Percentiles rank a stretch among this genome's conserved stretches.
These are phyloP conservation scores for Cutaneotrichosporon mucoides DNA, from an alignment of 1,284 basidiomycete species.

Conservation along the genomic window DNA sequence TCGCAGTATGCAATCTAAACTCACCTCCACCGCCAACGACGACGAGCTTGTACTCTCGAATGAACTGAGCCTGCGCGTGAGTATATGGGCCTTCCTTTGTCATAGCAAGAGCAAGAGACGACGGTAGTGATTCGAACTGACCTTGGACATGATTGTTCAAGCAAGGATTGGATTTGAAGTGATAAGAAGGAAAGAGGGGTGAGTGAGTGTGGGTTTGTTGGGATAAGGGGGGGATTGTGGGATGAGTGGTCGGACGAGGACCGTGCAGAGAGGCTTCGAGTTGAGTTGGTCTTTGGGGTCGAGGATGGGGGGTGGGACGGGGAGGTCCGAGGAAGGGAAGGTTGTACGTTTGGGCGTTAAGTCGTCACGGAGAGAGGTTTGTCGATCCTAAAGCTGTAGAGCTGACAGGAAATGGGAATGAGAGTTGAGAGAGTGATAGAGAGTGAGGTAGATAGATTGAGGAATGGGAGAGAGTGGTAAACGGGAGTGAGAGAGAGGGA, in stretches of 20 bases:
- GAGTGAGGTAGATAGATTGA: no score
- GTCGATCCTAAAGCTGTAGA: no score
- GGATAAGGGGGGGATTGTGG: not conserved
- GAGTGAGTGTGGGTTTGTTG: not conserved
- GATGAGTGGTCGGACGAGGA: not conserved
- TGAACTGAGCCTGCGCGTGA: constrained; percentile 69
- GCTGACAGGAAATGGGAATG: no score
- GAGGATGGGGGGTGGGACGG: no score
- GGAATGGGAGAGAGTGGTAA: no score
- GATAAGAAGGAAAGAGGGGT: not conserved
- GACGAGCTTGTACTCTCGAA: constrained; percentile 93
- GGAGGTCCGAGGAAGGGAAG: no score
- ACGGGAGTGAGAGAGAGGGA: no score
- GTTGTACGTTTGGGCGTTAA: no score
- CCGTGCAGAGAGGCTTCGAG: not conserved
- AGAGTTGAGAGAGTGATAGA: no score
- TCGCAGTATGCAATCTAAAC: constrained; percentile 35
- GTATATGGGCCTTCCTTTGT: not conserved
- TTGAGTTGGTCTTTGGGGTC: no score
- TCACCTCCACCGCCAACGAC: constrained; percentile 95
- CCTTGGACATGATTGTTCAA: constrained; percentile 10
- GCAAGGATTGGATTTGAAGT: not conserved
- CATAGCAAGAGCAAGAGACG: not conserved
- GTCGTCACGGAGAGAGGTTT: no score
- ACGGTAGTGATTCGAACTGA: not conserved